Conservation (phyloP, 495 filamentous ascomycete genomes). For the Lasiosphaeris hirsuta region DNA sequence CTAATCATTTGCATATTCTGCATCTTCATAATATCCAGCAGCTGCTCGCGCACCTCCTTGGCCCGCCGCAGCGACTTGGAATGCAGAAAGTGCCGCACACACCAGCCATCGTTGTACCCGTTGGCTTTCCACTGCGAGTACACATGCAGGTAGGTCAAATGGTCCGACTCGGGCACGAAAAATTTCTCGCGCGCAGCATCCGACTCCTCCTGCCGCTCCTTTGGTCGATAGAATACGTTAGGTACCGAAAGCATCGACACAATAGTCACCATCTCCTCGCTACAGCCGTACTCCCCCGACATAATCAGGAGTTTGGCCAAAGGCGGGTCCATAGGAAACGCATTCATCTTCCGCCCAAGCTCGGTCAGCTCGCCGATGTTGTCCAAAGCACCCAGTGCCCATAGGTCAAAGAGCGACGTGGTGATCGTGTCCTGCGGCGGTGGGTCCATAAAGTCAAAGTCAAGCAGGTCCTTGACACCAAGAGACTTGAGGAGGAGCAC, state of each 20-base stretch:
- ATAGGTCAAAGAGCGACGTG: slow-evolving; percentile 95
- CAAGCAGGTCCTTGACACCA: slow-evolving; percentile 88
- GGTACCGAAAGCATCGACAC: slow-evolving; percentile 98
- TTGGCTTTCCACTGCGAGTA: slow-evolving; percentile 95
- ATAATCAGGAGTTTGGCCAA: slow-evolving; percentile 93
- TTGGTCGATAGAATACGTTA: slow-evolving; percentile 94
- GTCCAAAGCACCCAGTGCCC: slow-evolving; percentile 91
- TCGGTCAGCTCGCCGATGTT: slow-evolving; percentile 90
- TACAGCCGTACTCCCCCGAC: slow-evolving; percentile 79
- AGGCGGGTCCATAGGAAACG: slow-evolving; percentile 95
- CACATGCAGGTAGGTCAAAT: slow-evolving; percentile 92
- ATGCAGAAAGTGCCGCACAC: slow-evolving; percentile 86
- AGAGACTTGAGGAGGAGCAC: slow-evolving; percentile 92
- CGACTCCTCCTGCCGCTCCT: slow-evolving; percentile 94
- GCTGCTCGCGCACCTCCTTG: slow-evolving; percentile 89
- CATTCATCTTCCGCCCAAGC: slow-evolving; percentile 88
- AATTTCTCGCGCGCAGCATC: slow-evolving; percentile 98
- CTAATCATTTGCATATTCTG: slow-evolving; percentile 85
- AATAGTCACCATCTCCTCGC: slow-evolving; percentile 97
- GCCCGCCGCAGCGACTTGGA: slow-evolving; percentile 86
- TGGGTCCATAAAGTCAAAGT: slow-evolving; percentile 99
- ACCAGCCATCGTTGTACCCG: slow-evolving; percentile 88
- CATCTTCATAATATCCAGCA: slow-evolving; percentile 90
- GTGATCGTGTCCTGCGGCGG: slow-evolving; percentile 97
- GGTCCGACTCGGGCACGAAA: slow-evolving; percentile 96